phyloP scores from a whole-genome alignment of 148 eudicot species.

The Rhododendron ovatum region DNA sequence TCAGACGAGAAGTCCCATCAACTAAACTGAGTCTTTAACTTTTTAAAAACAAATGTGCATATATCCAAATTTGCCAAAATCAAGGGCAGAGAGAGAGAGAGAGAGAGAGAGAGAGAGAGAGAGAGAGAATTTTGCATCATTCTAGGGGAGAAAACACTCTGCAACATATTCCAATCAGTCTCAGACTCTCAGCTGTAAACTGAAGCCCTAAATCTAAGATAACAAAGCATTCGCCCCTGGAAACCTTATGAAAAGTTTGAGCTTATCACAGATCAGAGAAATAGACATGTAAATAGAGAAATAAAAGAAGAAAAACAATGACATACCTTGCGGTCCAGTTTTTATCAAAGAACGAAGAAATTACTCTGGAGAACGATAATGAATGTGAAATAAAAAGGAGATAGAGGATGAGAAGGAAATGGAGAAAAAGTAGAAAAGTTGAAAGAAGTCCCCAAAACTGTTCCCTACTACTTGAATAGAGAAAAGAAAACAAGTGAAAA shows the following conservation, averaged over 20 bases:
- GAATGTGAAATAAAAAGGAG: not conserved
- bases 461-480: not conserved
- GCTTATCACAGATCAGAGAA: not conserved
- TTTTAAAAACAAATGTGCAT: not conserved
- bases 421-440: not conserved
- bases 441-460: not conserved
- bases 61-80: not conserved
- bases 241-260: not conserved
- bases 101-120: not conserved
- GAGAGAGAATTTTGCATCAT: not conserved
- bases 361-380: not conserved
- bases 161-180: not conserved
- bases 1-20: not conserved
- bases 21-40: not conserved
- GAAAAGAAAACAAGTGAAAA: not conserved
- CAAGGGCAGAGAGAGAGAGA: not conserved
- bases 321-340: not conserved
- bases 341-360: not conserved
- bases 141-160: not conserved
- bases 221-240: not conserved
- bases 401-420: not conserved
- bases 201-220: slow-evolving; percentile 3
- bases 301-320: not conserved
- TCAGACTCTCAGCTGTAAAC: not conserved
- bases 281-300: not conserved